Percentiles rank a stretch among this genome's conserved stretches.
Conservation (phyloP, 345 rosid genomes). For the Firmiana major region DNA sequence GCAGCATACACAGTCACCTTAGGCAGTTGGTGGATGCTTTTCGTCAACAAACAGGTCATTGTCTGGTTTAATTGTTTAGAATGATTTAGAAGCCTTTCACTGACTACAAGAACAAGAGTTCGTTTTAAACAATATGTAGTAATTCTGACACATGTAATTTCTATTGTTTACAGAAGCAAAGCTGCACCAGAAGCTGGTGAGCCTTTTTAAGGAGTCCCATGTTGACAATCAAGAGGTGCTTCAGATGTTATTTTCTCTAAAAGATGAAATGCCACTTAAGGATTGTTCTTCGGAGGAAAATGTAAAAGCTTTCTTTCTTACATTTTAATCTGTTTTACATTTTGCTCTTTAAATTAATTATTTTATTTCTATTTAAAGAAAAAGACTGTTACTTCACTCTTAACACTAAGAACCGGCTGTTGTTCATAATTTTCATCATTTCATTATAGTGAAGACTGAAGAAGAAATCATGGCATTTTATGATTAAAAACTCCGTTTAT, state of each 20-base stretch:
- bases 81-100: conserved; percentile 7
- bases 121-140: not conserved
- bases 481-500: conserved; percentile 27
- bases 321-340: not conserved
- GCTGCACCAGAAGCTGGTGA: conserved; percentile 49
- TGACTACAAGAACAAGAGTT: too few species aligned
- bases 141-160: not conserved
- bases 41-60: conserved; percentile 51
- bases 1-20: conserved; percentile 39
- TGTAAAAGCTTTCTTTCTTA: conserved; percentile 23
- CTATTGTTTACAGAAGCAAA: conserved; percentile 41
- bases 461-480: conserved; percentile 34
- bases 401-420: too few species aligned
- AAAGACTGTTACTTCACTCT: too few species aligned
- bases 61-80: conserved; percentile 7
- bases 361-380: too few species aligned
- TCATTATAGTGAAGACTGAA: not conserved
- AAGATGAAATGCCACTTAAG: conserved; percentile 61
- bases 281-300: conserved; percentile 30
- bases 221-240: conserved; percentile 69
- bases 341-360: not conserved
- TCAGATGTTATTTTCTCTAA: conserved; percentile 41
- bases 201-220: conserved; percentile 35
- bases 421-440: not conserved
- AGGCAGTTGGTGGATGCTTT: conserved; percentile 50